Evolutionary conservation across 768 basidiomycete genomes (phyloP).

Genomic region (Tulasnella sp.): DNA sequence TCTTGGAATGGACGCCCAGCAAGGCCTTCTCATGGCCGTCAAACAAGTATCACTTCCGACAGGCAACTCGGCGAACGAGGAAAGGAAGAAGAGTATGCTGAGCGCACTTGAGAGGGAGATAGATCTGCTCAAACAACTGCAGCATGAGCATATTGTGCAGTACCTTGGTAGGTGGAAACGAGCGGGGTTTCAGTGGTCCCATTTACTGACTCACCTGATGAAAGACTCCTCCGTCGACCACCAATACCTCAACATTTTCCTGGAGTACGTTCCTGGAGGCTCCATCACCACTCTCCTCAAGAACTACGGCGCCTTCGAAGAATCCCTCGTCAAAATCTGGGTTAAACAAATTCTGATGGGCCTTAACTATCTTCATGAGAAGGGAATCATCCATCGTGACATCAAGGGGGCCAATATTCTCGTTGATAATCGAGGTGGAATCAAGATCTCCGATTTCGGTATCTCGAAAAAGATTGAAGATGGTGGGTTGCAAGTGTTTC

Average conservation of each 20-base stretch:
- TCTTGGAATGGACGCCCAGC: conserved; percentile 90
- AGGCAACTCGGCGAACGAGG: conserved; percentile 78
- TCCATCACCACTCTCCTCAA: conserved; percentile 85
- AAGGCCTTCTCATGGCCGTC: conserved; percentile 90
- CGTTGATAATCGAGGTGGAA: conserved; percentile 94
- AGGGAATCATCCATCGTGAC: conserved; percentile 94
- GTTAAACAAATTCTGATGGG: conserved; percentile 88
- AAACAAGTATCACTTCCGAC: conserved; percentile 94
- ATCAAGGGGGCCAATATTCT: conserved; percentile 99
- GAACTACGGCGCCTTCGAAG: conserved; percentile 93
- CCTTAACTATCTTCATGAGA: conserved; percentile 84
- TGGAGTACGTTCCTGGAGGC: conserved; percentile 95
- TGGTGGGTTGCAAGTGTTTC: conserved; percentile 53
- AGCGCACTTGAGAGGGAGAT: conserved; percentile 91
- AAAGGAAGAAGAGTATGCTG: conserved; percentile 90
- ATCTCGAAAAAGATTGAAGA: conserved; percentile 97
- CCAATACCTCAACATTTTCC: conserved; percentile 88
- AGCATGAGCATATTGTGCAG: conserved; percentile 96
- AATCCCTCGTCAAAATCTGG: conserved; percentile 85
- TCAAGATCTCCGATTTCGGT: conserved; percentile 96
- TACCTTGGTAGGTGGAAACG: conserved; percentile 74
- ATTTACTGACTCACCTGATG: background rate
- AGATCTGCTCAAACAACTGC: conserved; percentile 83
- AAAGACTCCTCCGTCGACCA: conserved; percentile 91
- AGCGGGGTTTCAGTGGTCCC: background rate